phyloP scores from a whole-genome alignment of 305 asterid species.

The Fraxinus albicans region DNA sequence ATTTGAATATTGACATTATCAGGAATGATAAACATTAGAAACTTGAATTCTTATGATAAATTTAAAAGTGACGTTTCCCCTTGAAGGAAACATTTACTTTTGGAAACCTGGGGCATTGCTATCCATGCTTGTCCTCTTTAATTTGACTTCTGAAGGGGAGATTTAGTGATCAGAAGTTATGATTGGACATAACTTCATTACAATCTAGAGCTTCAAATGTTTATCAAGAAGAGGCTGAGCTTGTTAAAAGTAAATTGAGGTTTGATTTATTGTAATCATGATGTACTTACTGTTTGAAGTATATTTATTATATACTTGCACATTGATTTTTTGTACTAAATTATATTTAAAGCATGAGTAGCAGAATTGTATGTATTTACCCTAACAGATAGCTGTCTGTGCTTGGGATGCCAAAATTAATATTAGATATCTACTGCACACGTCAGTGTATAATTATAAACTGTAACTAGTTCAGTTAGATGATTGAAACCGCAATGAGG shows the following conservation, averaged over 20 bases:
- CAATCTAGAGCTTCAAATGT: slow-evolving; percentile 9
- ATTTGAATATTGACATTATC: background rate
- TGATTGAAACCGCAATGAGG: background rate
- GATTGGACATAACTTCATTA: background rate
- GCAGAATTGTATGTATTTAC: background rate
- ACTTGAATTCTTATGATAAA: background rate
- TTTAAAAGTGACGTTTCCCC: background rate
- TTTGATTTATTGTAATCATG: background rate
- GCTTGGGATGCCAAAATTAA: background rate
- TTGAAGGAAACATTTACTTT: background rate
- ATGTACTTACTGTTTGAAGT: background rate
- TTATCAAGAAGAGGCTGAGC: background rate
- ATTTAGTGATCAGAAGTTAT: slow-evolving; percentile 10
- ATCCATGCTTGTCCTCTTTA: background rate
- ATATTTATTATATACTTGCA: background rate
- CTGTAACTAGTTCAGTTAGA: background rate
- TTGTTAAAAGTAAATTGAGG: background rate
- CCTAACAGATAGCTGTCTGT: background rate
- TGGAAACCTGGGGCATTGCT: background rate
- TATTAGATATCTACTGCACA: background rate
- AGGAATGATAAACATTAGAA: background rate
- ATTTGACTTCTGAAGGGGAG: background rate
- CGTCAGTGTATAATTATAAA: background rate
- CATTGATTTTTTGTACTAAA: background rate
- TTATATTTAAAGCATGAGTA: background rate